Evolutionary conservation across 805 yeast genomes (phyloP), one percentile per base, ranked within the genome.

Genomic region (Jamesozyma piceae): DNA sequence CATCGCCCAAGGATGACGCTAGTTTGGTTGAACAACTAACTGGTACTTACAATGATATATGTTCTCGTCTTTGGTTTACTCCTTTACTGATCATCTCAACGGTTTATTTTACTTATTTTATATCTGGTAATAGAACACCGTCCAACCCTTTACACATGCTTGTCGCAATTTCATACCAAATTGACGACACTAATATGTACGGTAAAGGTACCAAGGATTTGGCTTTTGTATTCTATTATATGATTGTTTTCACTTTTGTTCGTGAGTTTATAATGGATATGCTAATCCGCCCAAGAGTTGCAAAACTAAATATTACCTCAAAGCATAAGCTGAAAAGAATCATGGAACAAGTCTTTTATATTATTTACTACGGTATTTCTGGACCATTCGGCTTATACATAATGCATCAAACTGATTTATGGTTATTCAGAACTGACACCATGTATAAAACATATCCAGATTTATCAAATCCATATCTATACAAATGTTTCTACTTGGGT

Each of bases 181-280:
- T 80, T 37, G 76, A 69, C 20, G 78, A 75, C 22, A 71, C 85
- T 1, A 74, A 78, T 41, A 42, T 67, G 58, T 92, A 89, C 60
- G 97, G 85, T 24, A 92, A 92, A 64, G 99, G 99, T 44, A 67
- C 59, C 36, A 77, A 79, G 54, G 99, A 92, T 65, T 74, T 88
- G 49, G 72, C 72, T 18, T 92, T 88, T 67, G 85, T 90, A 14
- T 70, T 71, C 17, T 87, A 77, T 60, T 80, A 85, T 65, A 83
- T 90, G 73, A 63, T 90, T 32, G 79, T 88, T 53, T 89, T 92
- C 73, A 83, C 96, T 0, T 92, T 90, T 59, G 68, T 77, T 50
- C 77, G 99, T 55, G 98, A 92, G 63, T 92, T 92, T 59, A 58
- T 78, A 49, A 90, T 92, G 98, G 89, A 88, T 60, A 69, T 75